A percentile compares a stretch with the other conserved stretches of the same genome.
Evolutionary conservation across 345 rosid genomes (phyloP).

Genomic region (Lepidium didymum): DNA sequence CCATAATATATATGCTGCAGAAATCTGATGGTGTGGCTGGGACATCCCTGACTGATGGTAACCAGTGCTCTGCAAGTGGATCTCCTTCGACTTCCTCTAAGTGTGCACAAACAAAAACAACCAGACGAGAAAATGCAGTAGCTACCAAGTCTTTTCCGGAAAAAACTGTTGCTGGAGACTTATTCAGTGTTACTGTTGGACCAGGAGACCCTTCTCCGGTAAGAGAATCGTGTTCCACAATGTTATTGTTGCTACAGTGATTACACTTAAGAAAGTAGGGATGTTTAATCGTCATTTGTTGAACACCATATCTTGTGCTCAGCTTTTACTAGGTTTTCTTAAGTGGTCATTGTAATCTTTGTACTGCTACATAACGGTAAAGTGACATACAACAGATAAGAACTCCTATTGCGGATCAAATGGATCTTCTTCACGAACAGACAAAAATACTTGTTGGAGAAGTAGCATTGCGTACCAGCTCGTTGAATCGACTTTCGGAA

Average conservation of each 20-base stretch:
- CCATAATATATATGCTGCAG: constrained; percentile 35
- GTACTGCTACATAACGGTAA: constrained; percentile 1
- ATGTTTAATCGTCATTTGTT: background rate
- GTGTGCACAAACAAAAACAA: constrained; percentile 59
- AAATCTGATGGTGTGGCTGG: constrained; percentile 65
- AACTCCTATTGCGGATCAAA: constrained; percentile 77
- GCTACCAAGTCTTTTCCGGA: constrained; percentile 48
- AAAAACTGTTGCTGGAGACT: constrained; percentile 65
- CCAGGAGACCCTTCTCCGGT: constrained; percentile 54
- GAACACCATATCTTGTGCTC: background rate
- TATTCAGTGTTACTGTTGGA: constrained; percentile 53
- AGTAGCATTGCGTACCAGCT: constrained; percentile 85
- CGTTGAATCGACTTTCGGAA: constrained; percentile 81
- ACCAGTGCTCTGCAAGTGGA: constrained; percentile 52
- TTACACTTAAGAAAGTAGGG: background rate
- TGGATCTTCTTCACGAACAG: constrained; percentile 96
- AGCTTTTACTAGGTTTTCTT: constrained; percentile 2
- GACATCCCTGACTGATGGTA: constrained; percentile 42
- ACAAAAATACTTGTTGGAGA: constrained; percentile 96
- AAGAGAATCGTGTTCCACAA: constrained; percentile 20
- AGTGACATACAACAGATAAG: constrained; percentile 34
- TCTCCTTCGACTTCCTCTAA: constrained; percentile 65
- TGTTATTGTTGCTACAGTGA: background rate
- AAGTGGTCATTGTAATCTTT: constrained; percentile 1
- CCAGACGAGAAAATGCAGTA: constrained; percentile 41